A percentile compares a stretch with the other conserved stretches of the same genome.
Evolutionary conservation across 768 basidiomycete genomes (phyloP).

Genomic region (Auricularia auricula-judae): DNA sequence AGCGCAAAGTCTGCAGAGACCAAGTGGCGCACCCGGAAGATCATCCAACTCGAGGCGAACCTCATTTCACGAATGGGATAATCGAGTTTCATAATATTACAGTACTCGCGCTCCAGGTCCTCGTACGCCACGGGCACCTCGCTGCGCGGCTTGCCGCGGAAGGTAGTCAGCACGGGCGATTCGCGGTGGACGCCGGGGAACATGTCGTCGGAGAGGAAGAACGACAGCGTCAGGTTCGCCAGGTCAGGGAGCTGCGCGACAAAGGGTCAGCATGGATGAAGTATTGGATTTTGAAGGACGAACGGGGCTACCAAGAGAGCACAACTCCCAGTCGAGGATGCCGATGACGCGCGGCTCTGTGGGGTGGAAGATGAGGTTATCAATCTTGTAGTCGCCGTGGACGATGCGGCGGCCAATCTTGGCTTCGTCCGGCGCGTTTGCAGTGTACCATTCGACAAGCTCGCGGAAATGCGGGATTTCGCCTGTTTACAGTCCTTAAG

Average conservation of each 20-base stretch:
- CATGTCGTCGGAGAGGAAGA: slow-evolving; percentile 33
- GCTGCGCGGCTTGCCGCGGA: slow-evolving; percentile 39
- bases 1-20: not conserved
- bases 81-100: slow-evolving; percentile 46
- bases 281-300: slow-evolving; percentile 13
- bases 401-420: slow-evolving; percentile 76
- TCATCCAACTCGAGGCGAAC: slow-evolving; percentile 79
- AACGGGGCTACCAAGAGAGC: slow-evolving; percentile 87
- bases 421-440: slow-evolving; percentile 64
- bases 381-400: slow-evolving; percentile 97
- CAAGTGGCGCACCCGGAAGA: slow-evolving; percentile 51
- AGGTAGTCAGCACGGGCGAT: slow-evolving; percentile 22
- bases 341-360: slow-evolving; percentile 88
- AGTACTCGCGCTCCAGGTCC: slow-evolving; percentile 75
- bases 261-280: not conserved
- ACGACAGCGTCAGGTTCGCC: slow-evolving; percentile 81
- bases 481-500: slow-evolving; percentile 25
- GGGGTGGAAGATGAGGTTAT: slow-evolving; percentile 91
- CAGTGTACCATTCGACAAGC: slow-evolving; percentile 65
- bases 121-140: slow-evolving; percentile 55
- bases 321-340: slow-evolving; percentile 95
- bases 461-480: slow-evolving; percentile 67
- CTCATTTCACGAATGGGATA: slow-evolving; percentile 73
- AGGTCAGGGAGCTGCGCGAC: slow-evolving; percentile 62
- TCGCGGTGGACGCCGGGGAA: not conserved